Base-by-base conservation (phyloP, 495 filamentous ascomycete species). In the Aspergillus sclerotiicarbonarius region DNA sequence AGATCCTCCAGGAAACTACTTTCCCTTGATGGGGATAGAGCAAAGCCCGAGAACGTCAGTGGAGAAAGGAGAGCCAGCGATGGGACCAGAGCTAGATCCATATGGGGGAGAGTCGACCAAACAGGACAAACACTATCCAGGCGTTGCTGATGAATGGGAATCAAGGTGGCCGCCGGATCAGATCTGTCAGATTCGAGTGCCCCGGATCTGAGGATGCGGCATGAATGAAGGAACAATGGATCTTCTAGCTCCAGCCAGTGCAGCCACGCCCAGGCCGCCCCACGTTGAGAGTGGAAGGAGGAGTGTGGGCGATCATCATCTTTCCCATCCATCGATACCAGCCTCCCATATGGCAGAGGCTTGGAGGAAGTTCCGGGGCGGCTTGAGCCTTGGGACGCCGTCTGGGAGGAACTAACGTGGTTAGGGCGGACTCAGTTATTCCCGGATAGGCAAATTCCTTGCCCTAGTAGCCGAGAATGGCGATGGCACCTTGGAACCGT, bases 131-230 rank as follows among this genome's bases (percentile, higher is more conserved):
- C 37, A 1, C 10, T 12, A 41, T 12, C 13, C 5, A n/a, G 33
- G 37, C 37, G 37, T 41, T 41, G 37, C 37, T n/a, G 37, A 41
- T 41, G 37, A 1, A 41, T 41, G 37, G 8, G 13, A n/a, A 15
- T n/a, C 37, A 41, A 41, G 29, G 29, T 29, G 47, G 29, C 29
- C 20, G 31, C 13, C 15, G 57, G 59, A 63, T 69, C 56, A 58
- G 73, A 77, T 72, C 72, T 77, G 71, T 77, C 74, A 76, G 69
- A 69, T 77, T 71, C 58, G 49, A 47, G 57, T 45, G 63, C 54
- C 61, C 39, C 37, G 61, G 54, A 62, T 62, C 43, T 50, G 44
- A 61, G 58, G 56, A 63, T 45, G 47, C 50, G 58, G 32, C 44
- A 47, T 47, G 18, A 29, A 59, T 53, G 44, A 64, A 60, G 62